phyloP scores from a whole-genome alignment of 768 basidiomycete species.

The Amanita phalloides region DNA sequence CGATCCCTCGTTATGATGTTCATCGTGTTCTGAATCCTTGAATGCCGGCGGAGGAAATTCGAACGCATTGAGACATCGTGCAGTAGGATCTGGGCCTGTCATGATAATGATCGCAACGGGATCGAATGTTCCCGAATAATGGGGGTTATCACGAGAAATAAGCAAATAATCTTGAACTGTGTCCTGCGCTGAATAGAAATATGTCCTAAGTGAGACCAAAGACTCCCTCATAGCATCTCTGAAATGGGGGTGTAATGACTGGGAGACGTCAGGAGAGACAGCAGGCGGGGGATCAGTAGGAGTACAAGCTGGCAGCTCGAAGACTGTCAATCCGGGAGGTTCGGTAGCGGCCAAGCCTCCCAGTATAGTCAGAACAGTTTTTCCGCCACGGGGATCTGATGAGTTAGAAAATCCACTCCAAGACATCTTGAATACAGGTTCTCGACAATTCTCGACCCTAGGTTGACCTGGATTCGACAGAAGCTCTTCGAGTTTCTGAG shows the following conservation, averaged over 20 bases:
- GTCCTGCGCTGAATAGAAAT: slow-evolving; percentile 47
- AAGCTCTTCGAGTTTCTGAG: slow-evolving; percentile 31
- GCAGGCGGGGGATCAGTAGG: slow-evolving; percentile 34
- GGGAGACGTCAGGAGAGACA: slow-evolving; percentile 19
- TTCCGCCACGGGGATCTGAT: slow-evolving; percentile 53
- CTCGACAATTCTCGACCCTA: slow-evolving; percentile 23
- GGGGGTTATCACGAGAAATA: slow-evolving; percentile 58
- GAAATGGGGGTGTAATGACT: slow-evolving; percentile 31
- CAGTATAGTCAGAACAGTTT: slow-evolving; percentile 62
- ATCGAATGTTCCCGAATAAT: slow-evolving; percentile 58
- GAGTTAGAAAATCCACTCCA: slow-evolving; percentile 76
- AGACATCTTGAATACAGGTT: slow-evolving; percentile 79
- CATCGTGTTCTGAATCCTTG: slow-evolving; percentile 1
- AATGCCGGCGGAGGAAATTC: slow-evolving; percentile 61
- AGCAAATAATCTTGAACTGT: slow-evolving; percentile 72
- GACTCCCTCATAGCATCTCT: slow-evolving; percentile 59
- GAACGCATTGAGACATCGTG: slow-evolving; percentile 47
- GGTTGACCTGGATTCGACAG: slow-evolving; percentile 12
- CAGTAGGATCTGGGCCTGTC: slow-evolving; percentile 35
- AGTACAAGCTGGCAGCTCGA: slow-evolving; percentile 58
- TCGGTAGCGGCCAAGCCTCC: slow-evolving; percentile 59
- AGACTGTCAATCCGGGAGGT: slow-evolving; percentile 51
- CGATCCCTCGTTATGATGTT: slow-evolving; percentile 1
- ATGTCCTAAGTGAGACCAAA: slow-evolving; percentile 33
- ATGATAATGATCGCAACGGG: slow-evolving; percentile 58